Percentiles rank a stretch among this genome's conserved stretches.
Evolutionary conservation across 805 yeast genomes (phyloP).

Genomic region (Metschnikowia arizonensis): DNA sequence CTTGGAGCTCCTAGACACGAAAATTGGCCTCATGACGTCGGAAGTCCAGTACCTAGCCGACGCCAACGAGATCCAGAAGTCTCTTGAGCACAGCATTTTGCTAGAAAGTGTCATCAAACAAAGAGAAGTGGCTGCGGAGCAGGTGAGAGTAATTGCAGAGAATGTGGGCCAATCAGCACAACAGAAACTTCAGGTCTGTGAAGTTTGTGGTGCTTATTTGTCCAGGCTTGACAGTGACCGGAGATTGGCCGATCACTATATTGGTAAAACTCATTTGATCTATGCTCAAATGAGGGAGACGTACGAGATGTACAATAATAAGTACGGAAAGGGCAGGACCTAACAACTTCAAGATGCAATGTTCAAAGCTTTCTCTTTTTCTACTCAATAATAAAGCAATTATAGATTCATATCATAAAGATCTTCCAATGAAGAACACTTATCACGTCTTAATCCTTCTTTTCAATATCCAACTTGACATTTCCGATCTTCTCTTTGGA

Average conservation of each 20-base stretch:
- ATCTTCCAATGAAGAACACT: neutral
- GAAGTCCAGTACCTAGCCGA: constrained; percentile 55
- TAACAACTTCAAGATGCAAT: neutral
- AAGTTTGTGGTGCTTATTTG: constrained; percentile 82
- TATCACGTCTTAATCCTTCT: neutral
- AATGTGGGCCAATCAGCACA: constrained; percentile 80
- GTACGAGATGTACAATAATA: constrained; percentile 35
- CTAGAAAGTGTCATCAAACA: constrained; percentile 44
- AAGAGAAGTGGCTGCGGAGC: constrained; percentile 51
- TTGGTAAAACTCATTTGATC: constrained; percentile 83
- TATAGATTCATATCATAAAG: neutral
- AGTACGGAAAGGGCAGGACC: constrained; percentile 9
- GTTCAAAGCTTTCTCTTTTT: neutral
- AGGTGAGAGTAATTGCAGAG: constrained; percentile 59
- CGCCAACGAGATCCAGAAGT: constrained; percentile 47
- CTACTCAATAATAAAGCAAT: neutral
- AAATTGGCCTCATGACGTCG: constrained; percentile 61
- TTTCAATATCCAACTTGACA: constrained; percentile 16
- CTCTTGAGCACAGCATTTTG: constrained; percentile 41
- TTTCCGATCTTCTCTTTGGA: constrained; percentile 37
- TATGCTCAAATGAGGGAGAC: constrained; percentile 70
- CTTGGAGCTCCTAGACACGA: constrained; percentile 57
- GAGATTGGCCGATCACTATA: constrained; percentile 83
- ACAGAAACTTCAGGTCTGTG: constrained; percentile 88
- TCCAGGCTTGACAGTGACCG: constrained; percentile 84